A percentile compares a stretch with the other conserved stretches of the same genome.
Evolutionary conservation across 1,284 basidiomycete species (phyloP).

Genomic region (Microbotryum saponariae): DNA sequence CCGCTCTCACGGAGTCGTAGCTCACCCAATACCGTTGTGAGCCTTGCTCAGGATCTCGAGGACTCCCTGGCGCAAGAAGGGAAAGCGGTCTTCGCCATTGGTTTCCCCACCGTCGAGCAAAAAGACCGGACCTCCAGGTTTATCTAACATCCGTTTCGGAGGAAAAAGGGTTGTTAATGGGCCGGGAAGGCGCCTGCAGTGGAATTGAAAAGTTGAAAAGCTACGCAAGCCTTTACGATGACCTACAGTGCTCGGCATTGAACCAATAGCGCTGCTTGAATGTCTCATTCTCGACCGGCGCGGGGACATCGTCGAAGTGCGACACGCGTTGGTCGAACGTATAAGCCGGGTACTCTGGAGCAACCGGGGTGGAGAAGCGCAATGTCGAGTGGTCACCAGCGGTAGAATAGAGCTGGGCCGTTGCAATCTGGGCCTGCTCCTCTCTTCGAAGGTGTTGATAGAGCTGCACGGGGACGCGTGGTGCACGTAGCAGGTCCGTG

Average conservation of each 20-base stretch:
- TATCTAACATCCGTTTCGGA: slow-evolving; percentile 77
- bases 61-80: slow-evolving; percentile 53
- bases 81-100: slow-evolving; percentile 33
- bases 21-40: slow-evolving; percentile 64
- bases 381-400: too few relatives aligned
- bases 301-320: slow-evolving; percentile 12
- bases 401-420: too few relatives aligned
- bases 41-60: slow-evolving; percentile 72
- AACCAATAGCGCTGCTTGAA: slow-evolving; percentile 57
- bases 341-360: slow-evolving; percentile 8
- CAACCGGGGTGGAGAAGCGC: too few relatives aligned
- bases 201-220: too few relatives aligned
- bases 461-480: too few relatives aligned
- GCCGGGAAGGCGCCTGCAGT: too few relatives aligned
- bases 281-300: slow-evolving; percentile 9
- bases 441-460: too few relatives aligned
- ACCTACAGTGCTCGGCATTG: slow-evolving; percentile 59
- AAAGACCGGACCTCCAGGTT: slow-evolving; percentile 50
- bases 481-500: too few relatives aligned
- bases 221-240: too few relatives aligned
- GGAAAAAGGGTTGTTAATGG: slow-evolving; percentile 35
- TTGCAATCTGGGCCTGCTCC: too few relatives aligned
- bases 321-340: slow-evolving; percentile 30
- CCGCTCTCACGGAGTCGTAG: not conserved
- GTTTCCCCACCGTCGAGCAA: slow-evolving; percentile 43